These are phyloP conservation scores for Pseudonectria foliicola DNA, from an alignment of 2,329 filamentous ascomycete species.

Conservation along the genomic window DNA sequence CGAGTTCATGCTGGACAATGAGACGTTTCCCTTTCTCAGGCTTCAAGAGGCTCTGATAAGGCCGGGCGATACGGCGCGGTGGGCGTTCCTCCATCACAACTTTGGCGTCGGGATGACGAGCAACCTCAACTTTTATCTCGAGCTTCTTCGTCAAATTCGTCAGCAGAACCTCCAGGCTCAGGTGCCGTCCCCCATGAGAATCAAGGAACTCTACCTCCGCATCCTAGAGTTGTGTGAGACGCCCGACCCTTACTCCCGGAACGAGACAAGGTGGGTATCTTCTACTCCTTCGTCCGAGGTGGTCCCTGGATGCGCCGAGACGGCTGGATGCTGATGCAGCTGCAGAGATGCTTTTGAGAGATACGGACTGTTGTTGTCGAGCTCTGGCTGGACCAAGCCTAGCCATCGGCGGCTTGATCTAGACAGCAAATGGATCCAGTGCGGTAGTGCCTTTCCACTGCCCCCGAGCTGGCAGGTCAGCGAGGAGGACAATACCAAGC, in stretches of 20 bases:
- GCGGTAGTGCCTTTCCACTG: too few species aligned
- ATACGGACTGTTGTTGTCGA: conserved; percentile 14
- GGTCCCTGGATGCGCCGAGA: background rate
- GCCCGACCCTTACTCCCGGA: conserved; percentile 1
- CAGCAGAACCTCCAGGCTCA: conserved; percentile 7
- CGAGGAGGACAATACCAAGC: too few species aligned
- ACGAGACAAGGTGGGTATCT: too few species aligned
- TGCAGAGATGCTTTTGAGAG: conserved; percentile 11
- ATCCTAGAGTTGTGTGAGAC: conserved; percentile 16
- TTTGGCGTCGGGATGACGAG: conserved; percentile 12
- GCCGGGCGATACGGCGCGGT: conserved; percentile 10
- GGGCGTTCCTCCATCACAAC: conserved; percentile 12
- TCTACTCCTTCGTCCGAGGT: too few species aligned
- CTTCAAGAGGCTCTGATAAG: conserved; percentile 11
- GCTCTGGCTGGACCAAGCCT: conserved; percentile 16
- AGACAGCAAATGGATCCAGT: too few species aligned
- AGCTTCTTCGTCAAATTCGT: conserved; percentile 13
- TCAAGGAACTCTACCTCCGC: conserved; percentile 17
- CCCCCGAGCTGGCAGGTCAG: too few species aligned
- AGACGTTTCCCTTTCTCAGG: conserved; percentile 17
- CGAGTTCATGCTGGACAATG: conserved; percentile 17
- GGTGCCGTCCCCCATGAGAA: conserved; percentile 16
- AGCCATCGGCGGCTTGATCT: conserved; percentile 15
- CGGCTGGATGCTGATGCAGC: background rate
- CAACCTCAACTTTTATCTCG: conserved; percentile 17